Evolutionary conservation across 2,329 filamentous ascomycete genomes (phyloP), one percentile per base, ranked within the genome.

Genomic region (Apiospora saccharicola): DNA sequence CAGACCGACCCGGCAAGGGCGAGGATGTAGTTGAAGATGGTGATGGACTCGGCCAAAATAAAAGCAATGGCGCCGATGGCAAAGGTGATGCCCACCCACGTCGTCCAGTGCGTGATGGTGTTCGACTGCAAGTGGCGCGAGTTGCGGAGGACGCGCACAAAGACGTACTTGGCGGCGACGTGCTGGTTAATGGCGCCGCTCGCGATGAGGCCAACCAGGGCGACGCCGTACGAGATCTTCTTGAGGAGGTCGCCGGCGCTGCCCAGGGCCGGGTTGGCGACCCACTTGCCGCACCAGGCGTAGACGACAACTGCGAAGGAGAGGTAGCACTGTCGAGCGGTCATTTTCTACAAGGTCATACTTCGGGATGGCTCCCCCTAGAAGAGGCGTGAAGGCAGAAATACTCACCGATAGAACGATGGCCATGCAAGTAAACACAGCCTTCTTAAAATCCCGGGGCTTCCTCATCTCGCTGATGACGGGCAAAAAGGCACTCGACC

Each of bases 401-500:
- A 19, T 2, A 64, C 57, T 64, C 0, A 86, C 86, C 6, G 47
- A 64, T 13, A 69, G 37, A n/a, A 72, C 71, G 26, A 72, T 47
- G 14, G 49, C 70, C 72, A 73, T 73, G 78, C 87, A 89, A 10
- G 86, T 78, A 75, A 86, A 90, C 0, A 91, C 83, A 0, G 90
- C 86, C 78, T 90, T 90, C 72, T 85, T 85, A 79, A 88, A 91
- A 74, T 91, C 87, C 26, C 82, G 82, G 0, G 90, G 90, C 41
- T 85, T 83, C 46, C 82, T 83, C 89, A 92, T 92, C 80, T 92
- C 90, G 0, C 86, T 88, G 70, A 92, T 91, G 71, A 92, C 88
- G 4, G 89, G 89, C 1, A 92, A 80, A 76, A 91, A 91, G 1
- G 88, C 88, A 0, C 86, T 87, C 0, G 89, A 90, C n/a, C 87